phyloP scores from a whole-genome alignment of 2,329 filamentous ascomycete species.

The Ceratocystiopsis sp. region DNA sequence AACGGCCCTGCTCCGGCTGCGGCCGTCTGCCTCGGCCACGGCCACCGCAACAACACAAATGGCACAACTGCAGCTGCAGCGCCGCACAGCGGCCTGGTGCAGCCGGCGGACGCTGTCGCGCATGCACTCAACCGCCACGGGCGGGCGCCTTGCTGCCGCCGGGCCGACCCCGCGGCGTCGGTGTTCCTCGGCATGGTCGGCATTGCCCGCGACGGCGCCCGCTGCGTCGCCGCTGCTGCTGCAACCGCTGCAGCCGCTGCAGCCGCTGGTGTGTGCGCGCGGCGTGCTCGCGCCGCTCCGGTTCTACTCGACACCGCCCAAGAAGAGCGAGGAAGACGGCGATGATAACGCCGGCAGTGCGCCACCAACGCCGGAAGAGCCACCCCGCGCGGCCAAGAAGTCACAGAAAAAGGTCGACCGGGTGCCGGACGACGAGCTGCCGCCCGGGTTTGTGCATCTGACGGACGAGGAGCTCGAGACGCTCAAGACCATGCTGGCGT shows the following conservation, averaged over 20 bases:
- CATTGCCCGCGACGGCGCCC: too few species aligned
- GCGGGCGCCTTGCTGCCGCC: too few species aligned
- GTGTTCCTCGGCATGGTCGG: too few species aligned
- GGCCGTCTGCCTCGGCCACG: constrained; percentile 1
- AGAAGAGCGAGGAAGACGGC: constrained; percentile 4
- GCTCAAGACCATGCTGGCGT: constrained; percentile 42
- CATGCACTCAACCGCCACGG: constrained; percentile 10
- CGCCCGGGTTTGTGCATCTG: constrained; percentile 30
- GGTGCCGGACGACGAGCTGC: constrained; percentile 14
- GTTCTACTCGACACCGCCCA: constrained; percentile 5
- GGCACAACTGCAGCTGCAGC: neutral
- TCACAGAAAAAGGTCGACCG: neutral
- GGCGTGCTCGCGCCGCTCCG: constrained; percentile 3
- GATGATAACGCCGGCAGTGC: too few species aligned
- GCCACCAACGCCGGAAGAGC: too few species aligned
- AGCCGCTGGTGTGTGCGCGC: neutral
- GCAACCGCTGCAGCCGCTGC: neutral
- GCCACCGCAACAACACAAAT: neutral
- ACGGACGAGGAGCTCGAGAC: constrained; percentile 29
- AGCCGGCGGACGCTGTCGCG: constrained; percentile 1
- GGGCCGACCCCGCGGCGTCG: too few species aligned
- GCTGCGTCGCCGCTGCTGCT: neutral
- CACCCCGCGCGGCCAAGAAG: too few species aligned
- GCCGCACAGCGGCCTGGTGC: constrained; percentile 6
- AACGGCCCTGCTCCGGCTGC: constrained; percentile 5